These are phyloP conservation scores for Stagonosporopsis chrysanthemi DNA, from an alignment of 2,329 filamentous ascomycete species.

Conservation along the genomic window DNA sequence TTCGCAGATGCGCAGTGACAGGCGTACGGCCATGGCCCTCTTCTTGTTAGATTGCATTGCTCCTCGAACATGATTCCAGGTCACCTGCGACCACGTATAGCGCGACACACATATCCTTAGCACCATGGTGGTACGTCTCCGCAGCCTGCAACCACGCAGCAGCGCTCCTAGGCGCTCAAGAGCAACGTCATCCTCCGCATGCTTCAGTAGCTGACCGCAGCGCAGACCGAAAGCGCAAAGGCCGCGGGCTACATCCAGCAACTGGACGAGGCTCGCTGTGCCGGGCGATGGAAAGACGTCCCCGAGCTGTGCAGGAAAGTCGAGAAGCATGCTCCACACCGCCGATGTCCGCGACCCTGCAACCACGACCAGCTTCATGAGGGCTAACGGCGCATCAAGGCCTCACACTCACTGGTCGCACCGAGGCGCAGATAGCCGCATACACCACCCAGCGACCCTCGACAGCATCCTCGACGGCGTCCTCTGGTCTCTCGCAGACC, in stretches of 20 bases:
- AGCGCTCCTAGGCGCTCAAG: conserved; percentile 9
- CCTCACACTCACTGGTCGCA: conserved; percentile 56
- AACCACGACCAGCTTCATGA: conserved; percentile 18
- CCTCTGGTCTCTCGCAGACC: conserved; percentile 44
- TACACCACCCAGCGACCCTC: conserved; percentile 52
- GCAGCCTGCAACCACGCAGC: not conserved
- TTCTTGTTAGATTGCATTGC: conserved; percentile 31
- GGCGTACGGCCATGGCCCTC: conserved; percentile 31
- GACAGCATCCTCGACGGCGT: conserved; percentile 50
- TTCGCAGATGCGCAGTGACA: conserved; percentile 29
- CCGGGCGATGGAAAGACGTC: conserved; percentile 84
- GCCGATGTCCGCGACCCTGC: conserved; percentile 71
- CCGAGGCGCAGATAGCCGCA: conserved; percentile 57
- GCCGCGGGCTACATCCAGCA: conserved; percentile 80
- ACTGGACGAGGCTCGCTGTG: conserved; percentile 86
- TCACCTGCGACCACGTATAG: conserved; percentile 28
- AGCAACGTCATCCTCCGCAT: conserved; percentile 44
- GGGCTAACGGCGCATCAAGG: conserved; percentile 43
- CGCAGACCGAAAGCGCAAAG: conserved; percentile 70
- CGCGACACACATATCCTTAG: conserved; percentile 40
- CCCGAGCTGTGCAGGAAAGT: conserved; percentile 92
- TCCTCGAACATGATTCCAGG: conserved; percentile 43
- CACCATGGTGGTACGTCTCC: conserved; percentile 47
- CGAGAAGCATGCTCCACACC: conserved; percentile 87
- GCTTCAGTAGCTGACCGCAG: conserved; percentile 36